These are phyloP conservation scores for Cenchrus fungigraminus DNA, from an alignment of 176 grass and related monocot species.

Conservation along the genomic window DNA sequence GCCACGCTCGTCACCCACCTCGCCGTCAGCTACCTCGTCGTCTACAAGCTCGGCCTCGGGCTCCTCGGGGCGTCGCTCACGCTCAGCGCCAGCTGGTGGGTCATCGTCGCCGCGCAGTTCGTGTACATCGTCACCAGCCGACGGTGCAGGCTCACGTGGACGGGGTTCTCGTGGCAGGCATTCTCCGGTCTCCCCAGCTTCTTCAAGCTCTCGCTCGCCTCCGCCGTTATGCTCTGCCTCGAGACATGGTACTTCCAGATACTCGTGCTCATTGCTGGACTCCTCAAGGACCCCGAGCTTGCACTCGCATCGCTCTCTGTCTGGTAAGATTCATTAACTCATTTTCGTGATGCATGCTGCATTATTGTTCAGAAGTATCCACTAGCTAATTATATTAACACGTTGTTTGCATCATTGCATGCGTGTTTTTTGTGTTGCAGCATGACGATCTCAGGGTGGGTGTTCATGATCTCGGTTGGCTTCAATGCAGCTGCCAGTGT, in stretches of 20 bases:
- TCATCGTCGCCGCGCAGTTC: slow-evolving; percentile 64
- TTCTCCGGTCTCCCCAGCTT: slow-evolving; percentile 51
- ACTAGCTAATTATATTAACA: too few relatives aligned
- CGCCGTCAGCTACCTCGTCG: not conserved
- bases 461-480: slow-evolving; percentile 26
- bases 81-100: slow-evolving; percentile 76
- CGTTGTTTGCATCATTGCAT: too few relatives aligned
- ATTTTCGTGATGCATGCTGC: too few relatives aligned
- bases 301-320: slow-evolving; percentile 46
- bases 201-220: slow-evolving; percentile 57
- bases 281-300: slow-evolving; percentile 59
- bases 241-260: slow-evolving; percentile 76
- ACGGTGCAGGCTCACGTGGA: slow-evolving; percentile 57
- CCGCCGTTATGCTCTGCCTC: slow-evolving; percentile 68
- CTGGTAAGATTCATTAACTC: not conserved
- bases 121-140: slow-evolving; percentile 55
- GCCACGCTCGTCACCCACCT: slow-evolving; percentile 42
- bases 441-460: slow-evolving; percentile 11
- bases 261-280: slow-evolving; percentile 60
- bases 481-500: slow-evolving; percentile 28
- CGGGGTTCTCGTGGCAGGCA: slow-evolving; percentile 53
- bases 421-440: not conserved
- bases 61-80: not conserved
- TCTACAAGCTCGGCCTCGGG: not conserved
- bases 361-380: too few relatives aligned